These are phyloP conservation scores for Fraxinus pennsylvanica DNA, from an alignment of 257 asterid genomes.

Conservation along the genomic window DNA sequence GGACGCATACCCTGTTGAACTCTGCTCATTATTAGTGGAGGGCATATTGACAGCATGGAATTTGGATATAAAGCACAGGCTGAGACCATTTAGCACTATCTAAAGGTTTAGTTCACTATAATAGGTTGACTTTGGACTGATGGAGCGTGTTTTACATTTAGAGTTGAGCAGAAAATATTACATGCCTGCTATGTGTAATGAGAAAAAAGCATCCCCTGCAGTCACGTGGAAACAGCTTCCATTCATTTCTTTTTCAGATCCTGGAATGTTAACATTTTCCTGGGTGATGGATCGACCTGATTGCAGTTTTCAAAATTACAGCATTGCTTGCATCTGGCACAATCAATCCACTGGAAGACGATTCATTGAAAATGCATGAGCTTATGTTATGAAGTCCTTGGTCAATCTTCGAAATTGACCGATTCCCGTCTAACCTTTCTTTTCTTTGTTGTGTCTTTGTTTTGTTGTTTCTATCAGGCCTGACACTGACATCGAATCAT, in stretches of 20 bases:
- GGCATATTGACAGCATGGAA: neutral
- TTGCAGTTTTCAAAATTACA: constrained; percentile 3
- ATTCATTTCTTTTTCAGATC: neutral
- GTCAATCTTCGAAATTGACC: neutral
- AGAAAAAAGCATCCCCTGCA: neutral
- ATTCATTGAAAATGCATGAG: neutral
- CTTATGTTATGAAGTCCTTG: constrained; percentile 1
- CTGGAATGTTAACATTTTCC: neutral
- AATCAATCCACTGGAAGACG: neutral
- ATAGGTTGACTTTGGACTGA: neutral
- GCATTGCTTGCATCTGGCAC: neutral
- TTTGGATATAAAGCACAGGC: neutral
- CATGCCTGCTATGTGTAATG: neutral
- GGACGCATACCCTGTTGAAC: neutral
- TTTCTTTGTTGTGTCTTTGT: too few species aligned
- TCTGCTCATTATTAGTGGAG: neutral
- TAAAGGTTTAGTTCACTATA: neutral
- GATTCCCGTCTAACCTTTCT: neutral
- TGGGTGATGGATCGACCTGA: neutral
- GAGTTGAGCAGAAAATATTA: neutral
- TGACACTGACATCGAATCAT: constrained; percentile 10
- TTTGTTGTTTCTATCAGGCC: neutral
- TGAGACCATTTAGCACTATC: neutral
- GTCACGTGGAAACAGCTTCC: neutral
- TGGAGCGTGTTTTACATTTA: neutral